Evolutionary conservation across 2,329 filamentous ascomycete genomes (phyloP), one percentile per base, ranked within the genome.

Genomic region (Chaetomiaceae sp.): DNA sequence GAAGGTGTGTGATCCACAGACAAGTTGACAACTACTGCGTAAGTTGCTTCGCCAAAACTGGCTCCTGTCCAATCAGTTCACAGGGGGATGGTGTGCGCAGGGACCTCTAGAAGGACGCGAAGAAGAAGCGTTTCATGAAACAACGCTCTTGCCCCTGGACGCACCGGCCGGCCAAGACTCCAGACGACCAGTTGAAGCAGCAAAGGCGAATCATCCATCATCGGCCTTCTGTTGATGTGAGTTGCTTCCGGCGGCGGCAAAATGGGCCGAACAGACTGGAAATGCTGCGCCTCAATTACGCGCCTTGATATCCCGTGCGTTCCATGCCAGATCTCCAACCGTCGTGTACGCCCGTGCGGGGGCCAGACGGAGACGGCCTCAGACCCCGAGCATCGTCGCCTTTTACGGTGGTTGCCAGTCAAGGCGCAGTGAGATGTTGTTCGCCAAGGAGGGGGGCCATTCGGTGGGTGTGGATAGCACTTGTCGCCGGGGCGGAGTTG

Each of bases 271-370:
- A n/a, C 18, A n/a, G 33, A 30, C 35, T 24, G 42, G 27, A 17
- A 38, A 38, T 37, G 47, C 42, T 49, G 42, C 47, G 47, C 47
- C 47, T 17, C 47, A 20, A 38, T 29, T 34, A 42, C 38, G 29
- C 38, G 32, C 39, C 30, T 30, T 17, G 24, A 22, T 29, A 27
- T 6, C 29, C 20, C 35, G 6, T n/a, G n/a, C n/a, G n/a, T 20
- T n/a, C 14, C 27, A 22, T 39, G 20, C 29, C 30, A 18, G 29
- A 19, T 32, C 34, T 27, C 27, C 18, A 19, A 6, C 18, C 19
- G 32, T 18, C 22, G 17, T 42, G 18, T 29, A 24, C 41, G n/a
- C n/a, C n/a, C n/a, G n/a, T n/a, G n/a, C n/a, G n/a, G n/a, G n/a
- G n/a, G n/a, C n/a, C n/a, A n/a, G n/a, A n/a, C n/a, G n/a, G n/a